Evolutionary conservation across 345 rosid species (phyloP).

Genomic region (Aquilaria yunnanensis): DNA sequence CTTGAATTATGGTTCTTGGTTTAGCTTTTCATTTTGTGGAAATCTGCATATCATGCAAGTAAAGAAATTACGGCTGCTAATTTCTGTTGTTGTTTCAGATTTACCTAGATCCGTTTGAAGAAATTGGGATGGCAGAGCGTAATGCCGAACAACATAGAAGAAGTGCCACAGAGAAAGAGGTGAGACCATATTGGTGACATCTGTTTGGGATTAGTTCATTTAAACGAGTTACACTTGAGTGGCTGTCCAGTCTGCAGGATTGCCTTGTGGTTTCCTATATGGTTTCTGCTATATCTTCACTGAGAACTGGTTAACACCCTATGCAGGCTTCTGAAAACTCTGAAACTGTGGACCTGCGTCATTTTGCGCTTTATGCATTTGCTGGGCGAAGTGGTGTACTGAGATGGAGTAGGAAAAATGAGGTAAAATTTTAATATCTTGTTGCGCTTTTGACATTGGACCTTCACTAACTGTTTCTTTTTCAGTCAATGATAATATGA

Average conservation of each 20-base stretch:
- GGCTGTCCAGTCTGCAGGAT: background rate
- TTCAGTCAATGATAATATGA: background rate
- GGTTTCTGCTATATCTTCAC: background rate
- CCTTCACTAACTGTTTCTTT: background rate
- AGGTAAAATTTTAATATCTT: constrained; percentile 32
- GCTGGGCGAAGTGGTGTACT: constrained; percentile 69
- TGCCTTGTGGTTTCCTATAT: background rate
- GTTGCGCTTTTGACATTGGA: background rate
- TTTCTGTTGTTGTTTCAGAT: constrained; percentile 27
- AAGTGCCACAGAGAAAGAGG: constrained; percentile 91
- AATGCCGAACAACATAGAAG: constrained; percentile 83
- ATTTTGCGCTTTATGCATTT: constrained; percentile 89
- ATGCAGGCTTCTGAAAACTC: constrained; percentile 72
- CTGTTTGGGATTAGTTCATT: background rate
- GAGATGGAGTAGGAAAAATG: constrained; percentile 91
- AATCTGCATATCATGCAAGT: no score
- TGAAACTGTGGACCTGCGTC: constrained; percentile 65
- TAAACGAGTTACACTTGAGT: constrained; percentile 4
- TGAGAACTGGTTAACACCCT: constrained; percentile 8
- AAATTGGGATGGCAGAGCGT: constrained; percentile 58
- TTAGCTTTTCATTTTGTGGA: no score
- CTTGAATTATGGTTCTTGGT: no score
- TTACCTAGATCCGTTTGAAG: constrained; percentile 87
- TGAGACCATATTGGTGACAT: constrained; percentile 11
- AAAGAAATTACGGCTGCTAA: no score